Base-by-base conservation (phyloP, 495 filamentous ascomycete species). In the Xanthoparmelia taractica region DNA sequence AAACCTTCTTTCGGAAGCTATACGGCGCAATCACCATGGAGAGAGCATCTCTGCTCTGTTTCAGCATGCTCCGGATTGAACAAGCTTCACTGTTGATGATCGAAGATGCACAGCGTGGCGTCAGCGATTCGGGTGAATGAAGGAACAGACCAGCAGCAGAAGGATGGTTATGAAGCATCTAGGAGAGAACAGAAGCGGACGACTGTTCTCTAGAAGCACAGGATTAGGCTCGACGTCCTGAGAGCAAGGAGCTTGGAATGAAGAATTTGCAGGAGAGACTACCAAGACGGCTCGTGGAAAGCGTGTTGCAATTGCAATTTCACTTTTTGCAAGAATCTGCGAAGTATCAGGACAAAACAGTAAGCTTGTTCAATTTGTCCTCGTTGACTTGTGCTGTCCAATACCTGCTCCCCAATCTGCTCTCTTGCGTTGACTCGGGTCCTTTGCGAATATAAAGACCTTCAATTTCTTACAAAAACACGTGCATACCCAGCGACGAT, bases 11-110 rank as follows among this genome's bases (percentile, higher is more conserved):
- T 80, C 90, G 15, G 94, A 98, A 76, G 92, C 92, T 55, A 97
- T 98, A 67, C 80, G 94, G 71, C 84, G 94, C 70, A 97, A 97
- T 74, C 92, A 97, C 71, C 92, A 96, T 73, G 94, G 87, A 68
- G 86, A 89, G 77, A 92, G 88, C 65, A 91, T 96, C 73, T 93
- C 89, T 63, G 86, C 89, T 37, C 75, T 96, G 55, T 94, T 93
- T 77, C 86, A 91, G 67, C 87, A 88, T 66, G 78, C 81, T 67
- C 72, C 72, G 57, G 85, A 88, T 69, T 87, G 76, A 69, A 38
- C 1, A 33, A 4, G 7, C 15, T 23, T n/a, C n/a, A 17, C 6
- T 33, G 18, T 8, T 23, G 7, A 34, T 29, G 15, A 4, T 20
- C 37, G 25, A 31, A 13, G 41, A 25, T 60, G 23, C 11, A 41